Evolutionary conservation across 768 basidiomycete genomes (phyloP).

Genomic region (Grammothele lineata): DNA sequence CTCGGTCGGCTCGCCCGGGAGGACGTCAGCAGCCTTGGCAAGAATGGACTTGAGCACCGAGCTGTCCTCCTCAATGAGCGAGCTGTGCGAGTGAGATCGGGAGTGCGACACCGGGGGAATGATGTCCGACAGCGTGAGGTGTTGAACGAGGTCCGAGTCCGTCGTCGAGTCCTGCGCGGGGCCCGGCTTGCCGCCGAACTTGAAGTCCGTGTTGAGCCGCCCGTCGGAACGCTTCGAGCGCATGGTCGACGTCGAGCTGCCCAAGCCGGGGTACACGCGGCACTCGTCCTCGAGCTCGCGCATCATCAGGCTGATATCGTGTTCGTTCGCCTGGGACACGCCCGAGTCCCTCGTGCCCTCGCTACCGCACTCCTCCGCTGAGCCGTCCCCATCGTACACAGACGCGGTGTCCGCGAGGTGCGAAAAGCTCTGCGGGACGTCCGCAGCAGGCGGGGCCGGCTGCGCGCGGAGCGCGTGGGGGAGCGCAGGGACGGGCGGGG

Average conservation of each 20-base stretch:
- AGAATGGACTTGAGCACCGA: slow-evolving; percentile 26
- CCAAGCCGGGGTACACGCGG: slow-evolving; percentile 29
- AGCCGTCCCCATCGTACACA: slow-evolving; percentile 5
- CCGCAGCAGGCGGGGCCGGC: slow-evolving; percentile 13
- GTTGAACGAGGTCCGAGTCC: not conserved
- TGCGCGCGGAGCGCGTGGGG: slow-evolving; percentile 12
- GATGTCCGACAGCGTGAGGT: slow-evolving; percentile 58
- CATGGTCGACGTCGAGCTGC: slow-evolving; percentile 26
- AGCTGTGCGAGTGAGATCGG: slow-evolving; percentile 42
- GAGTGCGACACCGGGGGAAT: slow-evolving; percentile 60
- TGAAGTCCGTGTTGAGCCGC: slow-evolving; percentile 67
- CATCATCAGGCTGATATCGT: slow-evolving; percentile 21
- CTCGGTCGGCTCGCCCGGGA: slow-evolving; percentile 23
- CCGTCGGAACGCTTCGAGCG: slow-evolving; percentile 54
- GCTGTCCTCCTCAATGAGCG: slow-evolving; percentile 29
- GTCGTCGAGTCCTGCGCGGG: slow-evolving; percentile 7
- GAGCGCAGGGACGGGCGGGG: slow-evolving; percentile 45
- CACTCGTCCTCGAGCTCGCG: slow-evolving; percentile 28
- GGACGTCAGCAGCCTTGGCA: slow-evolving; percentile 14
- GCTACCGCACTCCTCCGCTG: slow-evolving; percentile 1
- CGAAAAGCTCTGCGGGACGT: slow-evolving; percentile 22
- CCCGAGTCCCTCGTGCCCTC: slow-evolving; percentile 14
- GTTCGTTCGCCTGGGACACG: slow-evolving; percentile 11
- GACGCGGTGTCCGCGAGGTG: slow-evolving; percentile 11
- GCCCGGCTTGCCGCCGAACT: slow-evolving; percentile 54